These are phyloP conservation scores for Lipomyces yamadae DNA, from an alignment of 805 yeast genomes.

Conservation along the genomic window DNA sequence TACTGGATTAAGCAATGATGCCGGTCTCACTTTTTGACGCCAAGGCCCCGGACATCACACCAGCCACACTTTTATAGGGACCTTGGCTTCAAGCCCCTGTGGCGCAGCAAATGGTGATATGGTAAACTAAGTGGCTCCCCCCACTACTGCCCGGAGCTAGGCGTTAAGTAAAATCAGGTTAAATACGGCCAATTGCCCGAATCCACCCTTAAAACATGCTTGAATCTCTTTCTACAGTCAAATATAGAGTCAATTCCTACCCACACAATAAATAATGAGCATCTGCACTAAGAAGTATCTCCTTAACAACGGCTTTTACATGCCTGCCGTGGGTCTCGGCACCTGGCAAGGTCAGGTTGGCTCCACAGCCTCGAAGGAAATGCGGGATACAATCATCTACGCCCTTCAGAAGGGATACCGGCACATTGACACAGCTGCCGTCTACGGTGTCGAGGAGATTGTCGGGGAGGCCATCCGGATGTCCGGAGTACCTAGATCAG, in stretches of 20 bases:
- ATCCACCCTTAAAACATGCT: no score
- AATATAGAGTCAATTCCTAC: background rate
- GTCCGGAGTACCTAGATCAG: conserved; percentile 52
- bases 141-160: no score
- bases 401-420: conserved; percentile 70
- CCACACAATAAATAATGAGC: background rate
- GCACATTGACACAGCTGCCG: conserved; percentile 75
- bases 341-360: conserved; percentile 61
- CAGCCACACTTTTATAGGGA: background rate
- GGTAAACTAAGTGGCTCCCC: no score
- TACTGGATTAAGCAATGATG: background rate
- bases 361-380: conserved; percentile 59
- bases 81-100: no score
- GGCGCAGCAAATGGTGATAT: no score
- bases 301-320: conserved; percentile 59
- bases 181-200: background rate
- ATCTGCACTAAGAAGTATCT: conserved; percentile 5
- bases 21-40: background rate
- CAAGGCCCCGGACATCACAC: background rate
- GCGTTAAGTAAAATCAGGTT: background rate
- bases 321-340: conserved; percentile 75
- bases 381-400: conserved; percentile 57
- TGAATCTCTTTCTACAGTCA: background rate
- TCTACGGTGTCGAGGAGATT: conserved; percentile 66
- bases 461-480: conserved; percentile 60